Evolutionary conservation across 2,329 filamentous ascomycete genomes (phyloP).

Genomic region (Setomelanomma holmii): DNA sequence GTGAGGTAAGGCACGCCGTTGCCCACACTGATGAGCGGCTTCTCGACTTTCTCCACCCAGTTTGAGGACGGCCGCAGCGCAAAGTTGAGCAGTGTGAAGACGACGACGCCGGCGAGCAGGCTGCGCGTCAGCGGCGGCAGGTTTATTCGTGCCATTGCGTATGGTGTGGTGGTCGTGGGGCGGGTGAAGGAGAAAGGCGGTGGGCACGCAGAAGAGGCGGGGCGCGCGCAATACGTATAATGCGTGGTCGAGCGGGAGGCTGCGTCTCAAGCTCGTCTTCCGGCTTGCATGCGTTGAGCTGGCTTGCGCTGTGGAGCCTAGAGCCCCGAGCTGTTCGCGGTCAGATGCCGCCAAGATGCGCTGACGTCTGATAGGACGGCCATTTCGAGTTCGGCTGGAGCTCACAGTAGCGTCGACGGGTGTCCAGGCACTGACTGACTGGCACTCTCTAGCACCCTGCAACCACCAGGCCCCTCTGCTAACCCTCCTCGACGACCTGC

Average conservation of each 20-base stretch:
- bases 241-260: neutral
- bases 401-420: neutral
- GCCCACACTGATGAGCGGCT: slow-evolving; percentile 56
- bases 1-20: slow-evolving; percentile 84
- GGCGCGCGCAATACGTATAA: neutral
- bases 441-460: neutral
- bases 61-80: slow-evolving; percentile 65
- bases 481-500: neutral
- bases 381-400: neutral
- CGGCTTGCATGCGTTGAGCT: neutral
- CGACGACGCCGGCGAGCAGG: slow-evolving; percentile 75
- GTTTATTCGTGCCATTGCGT: slow-evolving; percentile 80
- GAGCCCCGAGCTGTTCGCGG: neutral
- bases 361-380: neutral
- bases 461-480: neutral
- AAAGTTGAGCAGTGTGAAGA: slow-evolving; percentile 83
- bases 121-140: slow-evolving; percentile 89
- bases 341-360: neutral
- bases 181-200: neutral
- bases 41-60: slow-evolving; percentile 55
- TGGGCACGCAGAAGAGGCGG: neutral
- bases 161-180: slow-evolving; percentile 1
- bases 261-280: neutral
- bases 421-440: neutral
- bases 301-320: neutral